Evolutionary conservation across 2,329 filamentous ascomycete genomes (phyloP).

Genomic region (Colletotrichum australisinense): DNA sequence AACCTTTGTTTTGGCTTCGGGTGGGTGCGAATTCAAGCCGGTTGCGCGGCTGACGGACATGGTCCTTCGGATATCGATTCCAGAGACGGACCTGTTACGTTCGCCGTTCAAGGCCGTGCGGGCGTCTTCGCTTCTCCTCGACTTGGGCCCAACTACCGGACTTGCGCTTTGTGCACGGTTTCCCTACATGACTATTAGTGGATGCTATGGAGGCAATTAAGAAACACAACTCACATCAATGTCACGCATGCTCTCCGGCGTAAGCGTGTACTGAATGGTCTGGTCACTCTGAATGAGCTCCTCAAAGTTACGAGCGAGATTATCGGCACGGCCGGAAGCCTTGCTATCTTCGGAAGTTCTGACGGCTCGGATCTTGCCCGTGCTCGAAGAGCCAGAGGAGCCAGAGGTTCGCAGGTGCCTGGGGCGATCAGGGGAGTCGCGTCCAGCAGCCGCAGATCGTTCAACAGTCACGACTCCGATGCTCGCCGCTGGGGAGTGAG

Average conservation of each 20-base stretch:
- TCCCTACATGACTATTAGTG: conserved; percentile 46
- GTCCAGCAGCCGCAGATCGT: conserved; percentile 37
- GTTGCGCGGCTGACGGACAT: conserved; percentile 47
- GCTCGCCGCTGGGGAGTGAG: conserved; percentile 39
- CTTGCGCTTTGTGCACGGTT: conserved; percentile 52
- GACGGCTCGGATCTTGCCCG: conserved; percentile 63
- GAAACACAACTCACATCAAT: conserved; percentile 49
- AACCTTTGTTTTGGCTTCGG: conserved; percentile 39
- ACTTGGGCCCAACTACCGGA: conserved; percentile 53
- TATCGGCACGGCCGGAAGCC: conserved; percentile 58
- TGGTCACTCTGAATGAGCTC: conserved; percentile 85
- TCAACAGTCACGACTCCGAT: conserved; percentile 55
- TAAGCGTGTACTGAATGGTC: conserved; percentile 85
- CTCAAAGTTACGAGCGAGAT: conserved; percentile 78
- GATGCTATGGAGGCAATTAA: no score
- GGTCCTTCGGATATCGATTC: conserved; percentile 53
- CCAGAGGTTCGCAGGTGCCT: conserved; percentile 60
- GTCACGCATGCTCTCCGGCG: conserved; percentile 81
- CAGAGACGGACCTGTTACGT: conserved; percentile 48
- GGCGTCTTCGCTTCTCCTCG: conserved; percentile 60
- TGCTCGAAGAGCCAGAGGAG: conserved; percentile 62
- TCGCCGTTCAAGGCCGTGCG: conserved; percentile 49
- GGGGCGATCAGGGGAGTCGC: conserved; percentile 35
- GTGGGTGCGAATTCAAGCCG: conserved; percentile 51
- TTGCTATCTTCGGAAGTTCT: conserved; percentile 69